Evolutionary conservation across 495 filamentous ascomycete species (phyloP), one percentile per base, ranked within the genome.

Genomic region (Podospora sp.): DNA sequence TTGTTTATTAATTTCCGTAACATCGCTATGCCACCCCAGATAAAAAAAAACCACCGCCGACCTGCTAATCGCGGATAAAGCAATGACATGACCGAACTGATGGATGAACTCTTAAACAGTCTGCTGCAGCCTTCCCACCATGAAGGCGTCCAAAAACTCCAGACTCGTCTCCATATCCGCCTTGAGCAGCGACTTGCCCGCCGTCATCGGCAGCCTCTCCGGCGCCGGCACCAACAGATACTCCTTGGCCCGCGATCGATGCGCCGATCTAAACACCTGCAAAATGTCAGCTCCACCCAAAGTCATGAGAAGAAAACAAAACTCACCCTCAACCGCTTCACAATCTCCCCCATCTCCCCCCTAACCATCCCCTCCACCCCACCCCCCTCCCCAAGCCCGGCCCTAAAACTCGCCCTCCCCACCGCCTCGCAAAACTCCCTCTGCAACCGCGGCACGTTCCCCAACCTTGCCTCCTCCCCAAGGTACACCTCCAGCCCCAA

Each of bases 121-220:
- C 33, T 73, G 69, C 7, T 52, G 36, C 33, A 71, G 33, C 18
- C 71, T 60, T 1, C 36, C 52, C 4, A 69, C 33, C 71, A 73
- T 70, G 35, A 73, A 69, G 18, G 63, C 26, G 27, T 71, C 69
- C 66, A 73, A 50, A 25, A 64, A 68, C 52, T 68, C 46, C 29
- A 73, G 9, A 16, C 69, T 66, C 25, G 61, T 27, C 1, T 67
- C 53, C 57, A 71, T 70, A 29, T 68, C 68, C 6, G 59, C 65
- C 53, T 74, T 74, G 33, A 82, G 67, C n/a, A 82, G 69, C 1
- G 76, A 79, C 66, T 80, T 82, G 6, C 77, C 79, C 16, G 81
- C 78, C 6, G 81, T 83, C 81, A 83, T 83, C 7, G 75, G 75
- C 26, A 77, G 62, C 50, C 81, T 60, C 65, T 83, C 81, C 16